Base-by-base conservation (phyloP, 345 rosid species). In the Bretschneidera sinensis region DNA sequence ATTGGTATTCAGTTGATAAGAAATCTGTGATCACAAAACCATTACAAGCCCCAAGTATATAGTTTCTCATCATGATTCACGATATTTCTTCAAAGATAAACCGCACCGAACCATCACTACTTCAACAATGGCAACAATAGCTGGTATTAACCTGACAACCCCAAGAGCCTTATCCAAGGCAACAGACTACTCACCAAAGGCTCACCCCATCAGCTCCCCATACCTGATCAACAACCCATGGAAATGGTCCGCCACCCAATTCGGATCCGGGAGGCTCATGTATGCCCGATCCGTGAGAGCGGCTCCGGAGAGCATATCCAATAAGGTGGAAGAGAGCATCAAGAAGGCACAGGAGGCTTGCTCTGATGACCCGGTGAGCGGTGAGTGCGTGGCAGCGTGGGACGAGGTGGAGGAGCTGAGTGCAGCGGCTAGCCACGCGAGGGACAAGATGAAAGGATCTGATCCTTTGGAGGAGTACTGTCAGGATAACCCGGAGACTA, bases 401-500 rank as follows among this genome's bases (percentile, higher is more conserved):
- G 99, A 94, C 64, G 97, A 90, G 77, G 99, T 94, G 71, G 97
- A 94, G 83, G 99, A 94, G 88, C 83, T 94, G 71, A 94, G 97
- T 61, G 99, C 99, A 11, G 99, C 96, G 8, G 97, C 91, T 4
- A 88, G 99, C 81, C 97, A 94, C 62, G 95, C 92, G 0, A 71
- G 90, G 64, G 99, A 86, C 74, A 85, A 66, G 96, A 66, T 78
- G 80, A 94, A 90, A 69, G 82, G 66, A 5, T 67, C 78, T 0
- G 97, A 94, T 61, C 95, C 97, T 21, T 62, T 94, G 80, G 99
- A 94, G 81, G 70, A 65, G 20, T 90, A 76, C 67, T 94, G 97
- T 78, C 74, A 67, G 85, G 99, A 94, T 66, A 86, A 94, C 62
- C 99, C 97, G 20, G 97, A 90, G 86, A 78, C 90, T 25, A 85